Conservation (phyloP, 805 yeast genomes). For the Myxozyma neglecta region DNA sequence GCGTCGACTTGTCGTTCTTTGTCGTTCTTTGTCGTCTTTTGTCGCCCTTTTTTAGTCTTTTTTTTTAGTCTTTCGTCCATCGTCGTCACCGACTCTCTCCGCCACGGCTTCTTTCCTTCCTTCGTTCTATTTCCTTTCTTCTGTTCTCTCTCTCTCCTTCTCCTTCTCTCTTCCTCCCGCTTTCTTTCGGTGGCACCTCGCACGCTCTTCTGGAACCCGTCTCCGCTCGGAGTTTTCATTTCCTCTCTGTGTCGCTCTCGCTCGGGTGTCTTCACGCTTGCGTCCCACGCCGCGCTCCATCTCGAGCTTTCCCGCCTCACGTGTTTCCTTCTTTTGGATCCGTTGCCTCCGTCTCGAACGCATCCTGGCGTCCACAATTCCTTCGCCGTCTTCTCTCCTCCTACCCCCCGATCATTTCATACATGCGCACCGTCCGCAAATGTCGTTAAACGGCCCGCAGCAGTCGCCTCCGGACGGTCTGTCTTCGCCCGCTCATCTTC, state of each 20-base stretch:
- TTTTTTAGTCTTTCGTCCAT: neutral
- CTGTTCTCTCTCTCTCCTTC: too few species aligned
- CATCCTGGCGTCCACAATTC: neutral
- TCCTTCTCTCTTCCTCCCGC: too few species aligned
- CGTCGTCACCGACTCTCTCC: neutral
- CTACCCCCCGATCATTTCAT: neutral
- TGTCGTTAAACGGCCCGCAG: constrained; percentile 16
- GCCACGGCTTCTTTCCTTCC: neutral
- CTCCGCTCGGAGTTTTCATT: neutral
- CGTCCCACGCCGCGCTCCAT: neutral
- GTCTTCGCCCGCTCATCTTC: constrained; percentile 7
- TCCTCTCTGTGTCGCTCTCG: neutral
- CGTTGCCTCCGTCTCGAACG: too few species aligned
- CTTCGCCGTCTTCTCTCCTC: neutral
- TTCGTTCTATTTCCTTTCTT: neutral
- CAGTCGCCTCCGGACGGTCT: constrained; percentile 7
- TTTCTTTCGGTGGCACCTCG: neutral
- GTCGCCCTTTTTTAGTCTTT: too few species aligned
- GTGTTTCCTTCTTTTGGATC: too few species aligned
- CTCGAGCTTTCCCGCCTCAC: neutral
- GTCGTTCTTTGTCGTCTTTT: too few species aligned
- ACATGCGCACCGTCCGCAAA: constrained; percentile 6
- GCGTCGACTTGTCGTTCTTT: too few species aligned
- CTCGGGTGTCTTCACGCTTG: neutral
- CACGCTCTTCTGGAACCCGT: neutral